Base-by-base conservation (phyloP, 768 basidiomycete genomes). In the Saitozyma sp. region DNA sequence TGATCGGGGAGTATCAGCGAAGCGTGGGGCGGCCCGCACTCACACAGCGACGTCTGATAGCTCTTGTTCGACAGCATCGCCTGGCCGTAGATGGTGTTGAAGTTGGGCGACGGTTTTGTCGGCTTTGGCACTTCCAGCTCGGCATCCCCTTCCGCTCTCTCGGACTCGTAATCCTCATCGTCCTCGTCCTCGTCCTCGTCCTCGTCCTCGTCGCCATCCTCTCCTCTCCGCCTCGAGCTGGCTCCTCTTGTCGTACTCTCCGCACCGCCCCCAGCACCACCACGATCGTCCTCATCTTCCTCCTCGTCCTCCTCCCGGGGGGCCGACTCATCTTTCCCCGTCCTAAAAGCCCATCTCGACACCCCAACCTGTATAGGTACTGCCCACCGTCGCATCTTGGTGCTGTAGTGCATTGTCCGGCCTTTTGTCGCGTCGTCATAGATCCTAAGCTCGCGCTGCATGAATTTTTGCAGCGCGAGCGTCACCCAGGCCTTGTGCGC, bases 31-130 rank as follows among this genome's bases (percentile, higher is more conserved):
- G 1, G 7, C 16, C 29, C 19, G 42, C 0, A 82, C 91, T 70
- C 68, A 95, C 94, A 94, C 56, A 94, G 86, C 6, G 92, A 90
- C 69, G 89, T 90, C 72, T 96, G 92, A 77, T 89, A 93, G 69
- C 90, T 92, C 80, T 87, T 89, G 19, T 89, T 88, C 4, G 86
- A 85, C n/a, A 91, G 84, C 70, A 90, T 88, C 54, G 91, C 84
- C 71, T 90, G 89, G 0, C 91, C 93, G 70, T 95, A 95, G 17
- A 91, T 80, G 0, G 87, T 82, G 13, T 90, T 66, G 56, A 69
- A 57, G 29, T 55, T n/a, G 17, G 74, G 71, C 45, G 68, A 67
- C 7, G 17, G 10, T 16, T 56, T 65, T 14, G 52, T 73, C 0
- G 74, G 74, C 54, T 40, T 43, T 19, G 54, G 64, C 37, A 50